These are phyloP conservation scores for Neurospora intermedia DNA, from an alignment of 495 filamentous ascomycete species.

Conservation along the genomic window DNA sequence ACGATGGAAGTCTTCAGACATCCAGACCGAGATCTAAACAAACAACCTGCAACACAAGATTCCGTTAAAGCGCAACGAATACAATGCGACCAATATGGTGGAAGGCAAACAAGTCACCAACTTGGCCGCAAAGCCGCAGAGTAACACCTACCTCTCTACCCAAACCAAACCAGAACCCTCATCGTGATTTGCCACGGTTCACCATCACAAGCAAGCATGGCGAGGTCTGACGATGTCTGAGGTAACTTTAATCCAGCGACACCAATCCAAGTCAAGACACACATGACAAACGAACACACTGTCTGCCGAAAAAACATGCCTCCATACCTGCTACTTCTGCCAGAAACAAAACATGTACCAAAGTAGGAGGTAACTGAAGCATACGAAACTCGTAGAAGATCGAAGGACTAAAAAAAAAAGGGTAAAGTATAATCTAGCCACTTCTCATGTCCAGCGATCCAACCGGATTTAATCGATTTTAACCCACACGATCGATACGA, in stretches of 20 bases:
- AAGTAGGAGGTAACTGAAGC: background rate
- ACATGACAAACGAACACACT: background rate
- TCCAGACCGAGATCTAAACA: background rate
- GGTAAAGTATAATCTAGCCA: background rate
- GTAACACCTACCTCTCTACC: background rate
- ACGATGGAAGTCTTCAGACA: background rate
- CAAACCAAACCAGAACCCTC: background rate
- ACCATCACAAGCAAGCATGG: background rate
- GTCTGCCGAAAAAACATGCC: background rate
- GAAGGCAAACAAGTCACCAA: background rate
- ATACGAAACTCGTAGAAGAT: background rate
- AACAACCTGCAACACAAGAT: background rate
- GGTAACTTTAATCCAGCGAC: background rate
- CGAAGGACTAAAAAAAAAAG: background rate
- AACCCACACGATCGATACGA: background rate
- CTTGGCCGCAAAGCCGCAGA: background rate
- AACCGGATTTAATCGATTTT: too few species aligned
- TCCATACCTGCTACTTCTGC: background rate
- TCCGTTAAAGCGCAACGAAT: too few species aligned
- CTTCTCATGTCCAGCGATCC: too few species aligned
- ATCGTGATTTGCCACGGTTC: background rate
- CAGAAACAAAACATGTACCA: background rate
- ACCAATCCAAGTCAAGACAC: background rate
- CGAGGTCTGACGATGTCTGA: background rate
- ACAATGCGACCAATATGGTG: too few species aligned